Evolutionary conservation across 495 filamentous ascomycete genomes (phyloP), one percentile per base, ranked within the genome.

Genomic region (Penicillium psychrofluorescens): DNA sequence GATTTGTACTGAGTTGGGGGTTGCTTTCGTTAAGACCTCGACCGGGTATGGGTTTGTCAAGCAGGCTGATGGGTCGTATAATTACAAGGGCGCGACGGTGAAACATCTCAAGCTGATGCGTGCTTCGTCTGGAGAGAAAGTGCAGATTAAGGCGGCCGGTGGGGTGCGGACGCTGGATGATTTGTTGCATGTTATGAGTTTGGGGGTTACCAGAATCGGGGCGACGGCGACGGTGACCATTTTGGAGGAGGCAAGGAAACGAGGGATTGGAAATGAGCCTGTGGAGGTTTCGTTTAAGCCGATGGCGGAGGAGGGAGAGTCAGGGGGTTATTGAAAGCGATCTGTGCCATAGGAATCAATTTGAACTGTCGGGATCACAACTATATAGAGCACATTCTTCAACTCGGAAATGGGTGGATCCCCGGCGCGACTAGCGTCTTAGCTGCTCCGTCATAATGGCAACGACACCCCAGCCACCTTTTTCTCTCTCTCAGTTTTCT

Each of bases 31-130:
- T 44, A 80, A 80, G 63, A 79, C 78, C 1, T 74, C 71, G 1
- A 75, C 75, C 1, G 77, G 75, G 8, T 80, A 74, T 49, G 77
- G 76, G 6, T 80, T 79, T 50, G 70, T 76, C 14, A 77, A 78
- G 55, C 64, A 72, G 50, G n/a, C 44, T 4, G 63, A 66, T 43
- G 75, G 74, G 1, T 51, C 56, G 29, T 79, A 77, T 46, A 64
- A 67, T 36, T 80, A 75, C 41, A 55, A 61, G 10, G 77, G 75
- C 0, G 73, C 72, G 0, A 79, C 75, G 4, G 47, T 71, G 28
- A 38, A 45, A 29, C 63, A 76, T 49, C 52, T 83, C 12, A 66
- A 68, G 56, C 40, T 81, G 9, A 83, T 80, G 76, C 63, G 69
- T 44, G 53, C 72, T 42, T 59, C 68, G 29, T 59, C 66, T 11